phyloP scores from a whole-genome alignment of 1,284 basidiomycete species.

The Rhodotorula sp. region DNA sequence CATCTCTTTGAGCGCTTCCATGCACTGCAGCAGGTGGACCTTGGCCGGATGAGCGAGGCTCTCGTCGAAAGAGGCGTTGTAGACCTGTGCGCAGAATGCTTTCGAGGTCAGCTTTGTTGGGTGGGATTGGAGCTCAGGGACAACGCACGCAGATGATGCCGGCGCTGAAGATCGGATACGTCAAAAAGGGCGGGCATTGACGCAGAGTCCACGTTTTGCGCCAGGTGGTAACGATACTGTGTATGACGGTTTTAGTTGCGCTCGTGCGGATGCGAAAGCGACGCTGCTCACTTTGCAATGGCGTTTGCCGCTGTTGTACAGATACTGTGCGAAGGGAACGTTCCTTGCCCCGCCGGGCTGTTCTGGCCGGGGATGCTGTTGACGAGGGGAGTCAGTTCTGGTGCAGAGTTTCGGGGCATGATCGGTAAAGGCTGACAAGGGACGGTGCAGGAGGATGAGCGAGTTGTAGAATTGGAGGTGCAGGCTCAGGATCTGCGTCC shows the following conservation, averaged over 20 bases:
- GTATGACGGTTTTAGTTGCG: background rate
- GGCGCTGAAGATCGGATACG: slow-evolving; percentile 77
- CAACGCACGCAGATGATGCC: slow-evolving; percentile 66
- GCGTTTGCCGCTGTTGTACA: slow-evolving; percentile 70
- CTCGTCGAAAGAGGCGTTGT: slow-evolving; percentile 46
- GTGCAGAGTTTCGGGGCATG: slow-evolving; percentile 4
- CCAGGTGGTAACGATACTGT: slow-evolving; percentile 56
- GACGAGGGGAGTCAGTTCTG: background rate
- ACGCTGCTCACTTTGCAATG: slow-evolving; percentile 58
- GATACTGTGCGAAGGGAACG: slow-evolving; percentile 59
- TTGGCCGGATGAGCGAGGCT: slow-evolving; percentile 44
- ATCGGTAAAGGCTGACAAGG: slow-evolving; percentile 50
- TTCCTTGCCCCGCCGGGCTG: slow-evolving; percentile 60
- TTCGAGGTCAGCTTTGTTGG: background rate
- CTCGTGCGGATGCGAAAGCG: background rate
- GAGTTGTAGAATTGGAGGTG: slow-evolving; percentile 86
- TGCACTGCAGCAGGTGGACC: slow-evolving; percentile 64
- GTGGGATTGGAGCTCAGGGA: background rate
- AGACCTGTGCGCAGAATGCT: slow-evolving; percentile 31
- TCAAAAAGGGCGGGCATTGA: slow-evolving; percentile 68
- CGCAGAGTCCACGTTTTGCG: slow-evolving; percentile 57
- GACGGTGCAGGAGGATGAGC: slow-evolving; percentile 71
- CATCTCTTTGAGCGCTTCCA: slow-evolving; percentile 67
- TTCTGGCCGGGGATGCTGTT: slow-evolving; percentile 51
- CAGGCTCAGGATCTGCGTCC: slow-evolving; percentile 62